phyloP scores from a whole-genome alignment of 257 asterid genomes.

The Solanum bulbocastanum region DNA sequence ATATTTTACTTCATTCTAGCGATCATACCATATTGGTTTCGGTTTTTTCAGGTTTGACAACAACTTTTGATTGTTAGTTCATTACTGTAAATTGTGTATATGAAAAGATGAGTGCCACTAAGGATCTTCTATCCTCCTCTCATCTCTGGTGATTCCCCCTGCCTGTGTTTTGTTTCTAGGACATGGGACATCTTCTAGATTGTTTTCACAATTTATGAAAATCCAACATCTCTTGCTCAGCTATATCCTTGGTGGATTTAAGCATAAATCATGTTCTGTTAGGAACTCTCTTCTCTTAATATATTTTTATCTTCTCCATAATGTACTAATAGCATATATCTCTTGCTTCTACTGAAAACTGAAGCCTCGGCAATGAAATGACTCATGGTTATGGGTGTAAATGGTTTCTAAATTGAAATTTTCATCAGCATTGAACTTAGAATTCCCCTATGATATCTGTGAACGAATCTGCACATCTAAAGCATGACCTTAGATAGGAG shows the following conservation, averaged over 20 bases:
- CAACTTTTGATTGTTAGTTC: neutral
- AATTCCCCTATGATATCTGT: neutral
- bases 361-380: neutral
- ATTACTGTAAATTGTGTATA: neutral
- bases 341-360: neutral
- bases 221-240: neutral
- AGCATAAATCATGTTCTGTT: neutral
- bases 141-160: neutral
- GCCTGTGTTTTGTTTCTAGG: neutral
- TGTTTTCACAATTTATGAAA: neutral
- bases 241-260: neutral
- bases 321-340: neutral
- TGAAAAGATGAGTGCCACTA: neutral
- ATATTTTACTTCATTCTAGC: slow-evolving; percentile 60
- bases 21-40: slow-evolving; percentile 75
- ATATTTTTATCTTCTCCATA: neutral
- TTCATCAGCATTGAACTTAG: neutral
- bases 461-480: neutral
- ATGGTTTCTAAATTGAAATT: neutral
- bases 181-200: neutral
- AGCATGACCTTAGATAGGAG: neutral
- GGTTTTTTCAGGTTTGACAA: slow-evolving; percentile 63
- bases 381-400: neutral
- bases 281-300: neutral
- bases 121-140: neutral